phyloP scores from a whole-genome alignment of 2,329 filamentous ascomycete genomes.

The Neonectria hederae region DNA sequence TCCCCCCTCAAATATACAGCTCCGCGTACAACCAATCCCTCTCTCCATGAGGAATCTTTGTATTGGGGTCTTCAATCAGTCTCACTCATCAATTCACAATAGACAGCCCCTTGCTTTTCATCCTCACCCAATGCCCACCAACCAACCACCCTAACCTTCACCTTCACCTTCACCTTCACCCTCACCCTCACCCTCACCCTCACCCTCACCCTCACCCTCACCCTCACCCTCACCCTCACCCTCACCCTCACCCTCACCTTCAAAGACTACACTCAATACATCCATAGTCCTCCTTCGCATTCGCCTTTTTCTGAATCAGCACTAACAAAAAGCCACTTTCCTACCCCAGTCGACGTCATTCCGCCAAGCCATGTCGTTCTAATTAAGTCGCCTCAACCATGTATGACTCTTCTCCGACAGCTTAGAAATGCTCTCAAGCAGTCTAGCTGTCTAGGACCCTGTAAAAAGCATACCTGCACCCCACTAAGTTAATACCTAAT shows the following conservation, averaged over 20 bases:
- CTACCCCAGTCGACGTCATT: constrained; percentile 15
- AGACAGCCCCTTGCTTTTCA: background rate
- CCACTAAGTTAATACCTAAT: constrained; percentile 26
- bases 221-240: too few species aligned
- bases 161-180: too few species aligned
- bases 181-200: too few species aligned
- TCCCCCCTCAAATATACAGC: too few species aligned
- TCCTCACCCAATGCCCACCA: background rate
- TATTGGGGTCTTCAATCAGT: background rate
- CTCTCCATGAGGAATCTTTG: too few species aligned
- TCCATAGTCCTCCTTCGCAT: background rate
- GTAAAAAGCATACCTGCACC: background rate
- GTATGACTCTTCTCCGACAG: background rate
- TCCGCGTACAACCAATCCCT: too few species aligned
- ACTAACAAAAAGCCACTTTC: constrained; percentile 23
- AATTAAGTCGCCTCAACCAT: background rate
- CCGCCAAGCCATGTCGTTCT: constrained; percentile 3
- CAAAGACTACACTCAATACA: too few species aligned
- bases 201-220: too few species aligned
- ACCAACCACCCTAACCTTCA: too few species aligned
- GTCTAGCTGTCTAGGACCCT: background rate
- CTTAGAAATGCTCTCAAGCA: constrained; percentile 34
- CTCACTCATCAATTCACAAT: background rate
- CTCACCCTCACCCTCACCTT: too few species aligned
- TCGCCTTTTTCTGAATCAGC: constrained; percentile 26